These are phyloP conservation scores for Tolypocladium pustulatum DNA, from an alignment of 2,329 filamentous ascomycete genomes.

Conservation along the genomic window DNA sequence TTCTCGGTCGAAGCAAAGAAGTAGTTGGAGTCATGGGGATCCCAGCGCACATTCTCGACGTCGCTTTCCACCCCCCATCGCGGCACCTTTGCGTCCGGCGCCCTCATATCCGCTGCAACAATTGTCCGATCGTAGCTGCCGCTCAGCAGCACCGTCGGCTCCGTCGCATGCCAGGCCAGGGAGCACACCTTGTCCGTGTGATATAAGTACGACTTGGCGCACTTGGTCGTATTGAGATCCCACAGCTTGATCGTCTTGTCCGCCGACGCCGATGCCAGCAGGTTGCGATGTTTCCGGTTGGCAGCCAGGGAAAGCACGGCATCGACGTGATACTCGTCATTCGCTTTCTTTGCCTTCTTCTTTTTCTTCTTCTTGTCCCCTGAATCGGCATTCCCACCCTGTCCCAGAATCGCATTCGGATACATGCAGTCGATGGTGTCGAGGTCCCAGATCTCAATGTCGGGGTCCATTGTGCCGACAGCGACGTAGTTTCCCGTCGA, in stretches of 20 bases:
- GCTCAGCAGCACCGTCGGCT: slow-evolving; percentile 80
- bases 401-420: slow-evolving; percentile 88
- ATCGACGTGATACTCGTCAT: slow-evolving; percentile 89
- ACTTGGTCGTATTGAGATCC: slow-evolving; percentile 87
- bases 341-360: slow-evolving; percentile 66
- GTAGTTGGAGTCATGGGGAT: slow-evolving; percentile 83
- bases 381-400: slow-evolving; percentile 45
- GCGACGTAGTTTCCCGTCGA: slow-evolving; percentile 83
- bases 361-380: slow-evolving; percentile 63
- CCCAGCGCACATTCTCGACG: slow-evolving; percentile 86
- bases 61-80: slow-evolving; percentile 94
- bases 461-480: slow-evolving; percentile 92
- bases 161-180: slow-evolving; percentile 80
- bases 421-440: slow-evolving; percentile 98
- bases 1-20: slow-evolving; percentile 94
- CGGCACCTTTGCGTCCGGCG: slow-evolving; percentile 69
- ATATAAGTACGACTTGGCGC: slow-evolving; percentile 89
- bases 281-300: slow-evolving; percentile 86
- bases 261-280: slow-evolving; percentile 88
- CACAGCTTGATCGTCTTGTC: slow-evolving; percentile 97
- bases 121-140: slow-evolving; percentile 93
- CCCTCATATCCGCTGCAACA: slow-evolving; percentile 92
- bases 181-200: slow-evolving; percentile 98
- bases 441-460: slow-evolving; percentile 97
- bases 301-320: slow-evolving; percentile 83